Evolutionary conservation across 2,329 filamentous ascomycete genomes (phyloP).

Genomic region (Diaporthe citrichinensis): DNA sequence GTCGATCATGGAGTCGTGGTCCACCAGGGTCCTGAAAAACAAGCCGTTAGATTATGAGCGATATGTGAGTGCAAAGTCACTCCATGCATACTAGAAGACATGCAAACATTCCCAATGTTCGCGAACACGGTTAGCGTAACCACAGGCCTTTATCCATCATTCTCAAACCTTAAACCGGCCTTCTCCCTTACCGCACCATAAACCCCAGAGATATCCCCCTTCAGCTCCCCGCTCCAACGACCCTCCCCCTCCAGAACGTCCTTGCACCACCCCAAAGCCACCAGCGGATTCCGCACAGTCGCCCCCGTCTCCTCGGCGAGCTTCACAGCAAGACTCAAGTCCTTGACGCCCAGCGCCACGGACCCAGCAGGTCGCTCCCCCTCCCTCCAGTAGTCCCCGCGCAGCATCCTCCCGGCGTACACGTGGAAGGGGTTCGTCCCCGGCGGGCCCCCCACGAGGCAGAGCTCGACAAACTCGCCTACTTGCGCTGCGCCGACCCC

Average conservation of each 20-base stretch:
- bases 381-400: constrained; percentile 3
- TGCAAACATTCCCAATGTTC: background rate
- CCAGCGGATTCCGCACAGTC: background rate
- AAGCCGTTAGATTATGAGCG: background rate
- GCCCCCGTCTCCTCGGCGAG: constrained; percentile 4
- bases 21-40: background rate
- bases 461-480: background rate
- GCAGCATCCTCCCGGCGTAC: constrained; percentile 12
- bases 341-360: constrained; percentile 18
- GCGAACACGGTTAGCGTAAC: background rate
- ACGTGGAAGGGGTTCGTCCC: background rate
- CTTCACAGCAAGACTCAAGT: background rate
- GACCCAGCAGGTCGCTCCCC: background rate
- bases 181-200: constrained; percentile 26
- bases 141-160: background rate
- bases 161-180: constrained; percentile 29
- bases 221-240: background rate
- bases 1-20: background rate
- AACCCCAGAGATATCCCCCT: constrained; percentile 27
- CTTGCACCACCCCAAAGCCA: background rate
- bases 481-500: background rate
- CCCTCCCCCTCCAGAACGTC: constrained; percentile 10
- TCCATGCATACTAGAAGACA: background rate
- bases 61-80: background rate
- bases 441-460: background rate